Base-by-base conservation (phyloP, 1,284 basidiomycete species). In the Cryptococcus depauperatus region DNA sequence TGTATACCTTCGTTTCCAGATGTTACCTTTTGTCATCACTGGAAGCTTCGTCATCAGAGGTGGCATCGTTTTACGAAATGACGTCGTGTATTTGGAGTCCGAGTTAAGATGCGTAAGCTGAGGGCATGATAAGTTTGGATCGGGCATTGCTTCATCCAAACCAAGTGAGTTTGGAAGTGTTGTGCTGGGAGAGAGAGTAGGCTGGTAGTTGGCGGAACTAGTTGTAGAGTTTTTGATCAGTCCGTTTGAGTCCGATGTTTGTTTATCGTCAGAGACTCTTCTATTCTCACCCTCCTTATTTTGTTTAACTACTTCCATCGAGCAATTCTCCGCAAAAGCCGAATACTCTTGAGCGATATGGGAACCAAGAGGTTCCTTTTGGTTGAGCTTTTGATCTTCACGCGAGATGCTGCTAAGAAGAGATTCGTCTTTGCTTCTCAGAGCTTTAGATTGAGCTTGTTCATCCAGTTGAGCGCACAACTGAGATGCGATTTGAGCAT, bases 331-430 rank as follows among this genome's bases (percentile, higher is more conserved):
- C 19, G 50, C 50, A 8, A 23, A 37, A 10, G 37, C 39, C 54
- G 50, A 55, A 35, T 43, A 44, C 23, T 43, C 46, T 47, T 55
- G 48, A 18, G 54, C 54, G 2, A 34, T 41, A n/a, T 44, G 54
- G 2, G 51, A 11, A 32, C 35, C 48, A 7, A 37, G 25, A 50
- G 47, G 52, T 1, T 48, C 54, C 21, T 52, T 35, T 5, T 37
- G 16, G 9, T 48, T 46, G 1, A 55, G 40, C 13, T 47, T 46
- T 28, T 56, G 43, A 7, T 41, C 47, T 29, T 51, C 40, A 19
- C 44, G 27, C 23, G 47, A 25, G 11, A 43, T 14, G 23, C 42
- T 37, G 22, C 32, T 40, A n/a, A 46, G 48, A 21, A 41, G 35
- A 5, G 49, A 48, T 13, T 35, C 43, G 4, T 27, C 44, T 50